Percentiles rank a stretch among this genome's conserved stretches.
These are phyloP conservation scores for Neurospora cerealis DNA, from an alignment of 495 filamentous ascomycete species.

Conservation along the genomic window DNA sequence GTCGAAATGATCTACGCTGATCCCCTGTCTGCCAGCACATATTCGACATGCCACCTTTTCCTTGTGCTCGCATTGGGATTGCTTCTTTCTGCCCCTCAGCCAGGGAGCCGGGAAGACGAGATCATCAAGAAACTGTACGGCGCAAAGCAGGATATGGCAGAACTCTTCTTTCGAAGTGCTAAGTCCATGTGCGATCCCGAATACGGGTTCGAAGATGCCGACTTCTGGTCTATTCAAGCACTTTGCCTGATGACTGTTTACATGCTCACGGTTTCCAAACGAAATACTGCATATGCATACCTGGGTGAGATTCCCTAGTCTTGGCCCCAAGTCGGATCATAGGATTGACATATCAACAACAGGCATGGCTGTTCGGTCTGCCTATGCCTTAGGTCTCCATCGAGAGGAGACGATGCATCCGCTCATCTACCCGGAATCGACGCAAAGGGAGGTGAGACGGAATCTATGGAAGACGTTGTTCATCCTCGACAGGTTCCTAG, in stretches of 20 bases:
- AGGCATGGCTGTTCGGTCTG: conserved; percentile 56
- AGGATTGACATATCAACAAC: background rate
- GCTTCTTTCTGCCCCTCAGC: conserved; percentile 42
- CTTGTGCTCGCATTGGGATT: conserved; percentile 51
- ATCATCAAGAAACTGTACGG: conserved; percentile 42
- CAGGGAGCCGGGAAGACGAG: conserved; percentile 34
- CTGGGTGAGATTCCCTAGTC: conserved; percentile 30
- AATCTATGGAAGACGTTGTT: conserved; percentile 54
- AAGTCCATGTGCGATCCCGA: conserved; percentile 43
- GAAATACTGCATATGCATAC: conserved; percentile 52
- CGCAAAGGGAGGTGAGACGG: conserved; percentile 35
- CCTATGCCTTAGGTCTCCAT: conserved; percentile 51
- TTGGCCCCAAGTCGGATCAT: background rate
- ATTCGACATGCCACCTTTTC: conserved; percentile 45
- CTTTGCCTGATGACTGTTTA: conserved; percentile 52
- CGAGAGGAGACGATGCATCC: conserved; percentile 46
- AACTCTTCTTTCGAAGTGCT: conserved; percentile 50
- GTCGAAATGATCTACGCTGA: conserved; percentile 44
- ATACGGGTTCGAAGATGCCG: conserved; percentile 50
- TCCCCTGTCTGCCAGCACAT: conserved; percentile 36
- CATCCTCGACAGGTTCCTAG: conserved; percentile 51
- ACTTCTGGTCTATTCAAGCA: conserved; percentile 54
- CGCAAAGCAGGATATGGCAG: conserved; percentile 39
- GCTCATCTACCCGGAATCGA: conserved; percentile 30
- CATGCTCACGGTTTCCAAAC: conserved; percentile 44